Evolutionary conservation across 768 basidiomycete species (phyloP).

Genomic region (Chalciporus pseudorubinellus): DNA sequence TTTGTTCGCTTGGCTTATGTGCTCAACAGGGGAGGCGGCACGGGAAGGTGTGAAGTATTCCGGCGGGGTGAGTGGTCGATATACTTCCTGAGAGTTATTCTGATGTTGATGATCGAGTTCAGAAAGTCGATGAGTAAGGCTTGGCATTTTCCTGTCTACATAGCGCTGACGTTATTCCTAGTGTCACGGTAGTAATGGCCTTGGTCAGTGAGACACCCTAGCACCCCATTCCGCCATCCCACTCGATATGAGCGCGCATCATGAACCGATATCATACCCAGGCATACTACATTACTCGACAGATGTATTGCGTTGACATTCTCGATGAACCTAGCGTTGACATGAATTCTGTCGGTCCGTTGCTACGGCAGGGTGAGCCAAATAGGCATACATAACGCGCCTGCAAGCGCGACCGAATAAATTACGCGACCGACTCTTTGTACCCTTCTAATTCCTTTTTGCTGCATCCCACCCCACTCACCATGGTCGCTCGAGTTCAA

Average conservation of each 20-base stretch:
- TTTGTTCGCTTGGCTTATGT: constrained; percentile 3
- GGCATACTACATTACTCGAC: not conserved
- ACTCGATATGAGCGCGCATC: no score
- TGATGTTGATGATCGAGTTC: constrained; percentile 1
- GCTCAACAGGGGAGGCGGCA: constrained; percentile 53
- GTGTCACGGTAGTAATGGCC: constrained; percentile 69
- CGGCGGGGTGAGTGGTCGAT: constrained; percentile 64
- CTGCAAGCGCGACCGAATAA: constrained; percentile 15
- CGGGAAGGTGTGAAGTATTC: constrained; percentile 61
- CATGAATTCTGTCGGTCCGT: no score
- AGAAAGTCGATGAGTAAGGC: constrained; percentile 83
- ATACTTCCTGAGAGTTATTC: constrained; percentile 5
- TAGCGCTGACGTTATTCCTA: constrained; percentile 28
- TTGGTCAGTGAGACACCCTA: constrained; percentile 64
- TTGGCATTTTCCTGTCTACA: not conserved
- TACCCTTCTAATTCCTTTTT: not conserved
- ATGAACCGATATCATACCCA: not conserved
- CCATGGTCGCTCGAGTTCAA: constrained; percentile 61
- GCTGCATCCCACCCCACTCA: not conserved
- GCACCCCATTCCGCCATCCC: not conserved
- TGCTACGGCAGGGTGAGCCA: constrained; percentile 2
- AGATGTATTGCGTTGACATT: not conserved
- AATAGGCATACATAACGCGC: constrained; percentile 33
- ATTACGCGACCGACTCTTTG: constrained; percentile 5
- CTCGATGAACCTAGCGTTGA: no score